phyloP scores from a whole-genome alignment of 1,139 yeast species.

The Kodamaea alishanica region DNA sequence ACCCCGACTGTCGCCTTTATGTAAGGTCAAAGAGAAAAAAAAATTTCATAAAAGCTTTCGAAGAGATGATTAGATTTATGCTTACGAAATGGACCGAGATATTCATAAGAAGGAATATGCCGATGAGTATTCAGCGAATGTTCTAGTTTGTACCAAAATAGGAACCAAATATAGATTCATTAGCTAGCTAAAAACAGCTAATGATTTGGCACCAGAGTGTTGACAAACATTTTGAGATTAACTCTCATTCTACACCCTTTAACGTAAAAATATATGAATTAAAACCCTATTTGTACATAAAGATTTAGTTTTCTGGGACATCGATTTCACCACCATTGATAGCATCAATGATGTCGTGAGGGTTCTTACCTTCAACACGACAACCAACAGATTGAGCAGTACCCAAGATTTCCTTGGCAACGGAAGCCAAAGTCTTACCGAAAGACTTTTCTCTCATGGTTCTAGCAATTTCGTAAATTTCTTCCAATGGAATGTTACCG shows the following conservation, averaged over 20 bases:
- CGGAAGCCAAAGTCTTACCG: constrained; percentile 96
- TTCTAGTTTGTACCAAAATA: too few relatives aligned
- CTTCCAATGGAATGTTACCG: constrained; percentile 98
- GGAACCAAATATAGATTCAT: too few relatives aligned
- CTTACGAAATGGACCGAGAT: constrained; percentile 66
- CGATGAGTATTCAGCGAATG: constrained; percentile 1
- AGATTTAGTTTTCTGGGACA: constrained; percentile 78
- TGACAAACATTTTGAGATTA: constrained; percentile 58
- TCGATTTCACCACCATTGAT: constrained; percentile 98
- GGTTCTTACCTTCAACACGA: constrained; percentile 99
- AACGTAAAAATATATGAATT: constrained; percentile 19
- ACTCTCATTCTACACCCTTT: neutral
- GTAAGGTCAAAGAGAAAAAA: constrained; percentile 1
- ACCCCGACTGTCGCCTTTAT: neutral
- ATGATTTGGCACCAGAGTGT: constrained; percentile 55
- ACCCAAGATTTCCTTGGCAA: constrained; percentile 98
- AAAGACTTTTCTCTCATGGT: constrained; percentile 96
- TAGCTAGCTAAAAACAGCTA: too few relatives aligned
- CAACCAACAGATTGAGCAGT: constrained; percentile 99
- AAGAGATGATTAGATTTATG: constrained; percentile 26
- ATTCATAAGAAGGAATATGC: constrained; percentile 28
- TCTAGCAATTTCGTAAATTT: constrained; percentile 96
- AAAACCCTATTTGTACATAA: constrained; percentile 37
- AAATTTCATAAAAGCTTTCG: constrained; percentile 19
- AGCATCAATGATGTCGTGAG: constrained; percentile 97